Evolutionary conservation across 306 rosid species (phyloP).

Genomic region (Casuarina cunninghamiana): DNA sequence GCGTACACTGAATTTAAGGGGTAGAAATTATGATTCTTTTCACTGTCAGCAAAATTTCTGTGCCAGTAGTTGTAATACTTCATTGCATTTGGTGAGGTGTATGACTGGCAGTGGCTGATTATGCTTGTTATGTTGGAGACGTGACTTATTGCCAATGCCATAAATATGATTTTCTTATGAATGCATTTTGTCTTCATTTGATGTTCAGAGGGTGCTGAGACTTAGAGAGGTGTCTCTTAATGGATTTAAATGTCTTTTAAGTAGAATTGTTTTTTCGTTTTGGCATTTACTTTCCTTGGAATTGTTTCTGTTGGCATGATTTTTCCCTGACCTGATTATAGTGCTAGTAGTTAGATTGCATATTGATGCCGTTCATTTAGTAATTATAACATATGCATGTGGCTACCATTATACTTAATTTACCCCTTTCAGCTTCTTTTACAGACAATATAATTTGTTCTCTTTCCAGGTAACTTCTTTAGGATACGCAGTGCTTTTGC

Average conservation of each 20-base stretch:
- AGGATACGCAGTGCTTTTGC: constrained; percentile 99
- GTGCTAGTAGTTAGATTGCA: background rate
- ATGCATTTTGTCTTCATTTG: background rate
- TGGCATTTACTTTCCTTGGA: background rate
- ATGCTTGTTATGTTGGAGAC: background rate
- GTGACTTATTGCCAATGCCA: background rate
- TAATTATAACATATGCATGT: background rate
- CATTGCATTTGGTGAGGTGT: background rate
- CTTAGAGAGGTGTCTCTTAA: background rate
- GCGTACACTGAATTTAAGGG: background rate
- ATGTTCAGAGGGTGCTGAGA: background rate
- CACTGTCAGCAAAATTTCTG: background rate
- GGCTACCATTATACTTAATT: background rate
- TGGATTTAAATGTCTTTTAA: background rate
- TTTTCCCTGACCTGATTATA: background rate
- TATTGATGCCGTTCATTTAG: background rate
- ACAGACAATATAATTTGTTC: background rate
- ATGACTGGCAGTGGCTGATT: background rate
- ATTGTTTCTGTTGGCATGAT: background rate
- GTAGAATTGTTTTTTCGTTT: background rate
- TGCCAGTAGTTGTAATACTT: background rate
- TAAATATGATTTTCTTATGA: background rate
- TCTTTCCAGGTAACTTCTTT: constrained; percentile 86
- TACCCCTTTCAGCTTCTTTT: background rate
- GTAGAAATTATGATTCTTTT: background rate